Evolutionary conservation across 495 filamentous ascomycete species (phyloP).

Genomic region (Aspergillus indologenus): DNA sequence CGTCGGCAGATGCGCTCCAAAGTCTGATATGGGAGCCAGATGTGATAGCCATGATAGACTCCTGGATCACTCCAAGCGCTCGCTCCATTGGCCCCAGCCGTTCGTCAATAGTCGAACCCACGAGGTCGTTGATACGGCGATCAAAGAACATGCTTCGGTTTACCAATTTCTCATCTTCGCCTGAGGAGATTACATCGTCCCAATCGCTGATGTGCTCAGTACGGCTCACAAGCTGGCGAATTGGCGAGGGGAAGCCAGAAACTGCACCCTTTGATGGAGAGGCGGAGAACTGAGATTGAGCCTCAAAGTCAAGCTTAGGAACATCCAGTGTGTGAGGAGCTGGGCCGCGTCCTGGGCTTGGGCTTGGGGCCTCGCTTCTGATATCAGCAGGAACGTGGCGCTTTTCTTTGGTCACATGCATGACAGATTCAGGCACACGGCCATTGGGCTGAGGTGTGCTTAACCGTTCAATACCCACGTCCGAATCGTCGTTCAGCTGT

Average conservation of each 20-base stretch:
- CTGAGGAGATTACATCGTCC: constrained; percentile 80
- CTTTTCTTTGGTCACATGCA: constrained; percentile 51
- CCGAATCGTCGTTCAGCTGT: constrained; percentile 69
- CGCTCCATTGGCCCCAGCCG: constrained; percentile 76
- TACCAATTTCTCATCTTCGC: constrained; percentile 76
- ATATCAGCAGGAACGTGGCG: constrained; percentile 53
- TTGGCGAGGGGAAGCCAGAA: constrained; percentile 48
- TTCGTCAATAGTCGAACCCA: constrained; percentile 73
- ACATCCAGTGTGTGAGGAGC: constrained; percentile 43
- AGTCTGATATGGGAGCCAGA: constrained; percentile 36
- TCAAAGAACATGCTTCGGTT: constrained; percentile 79
- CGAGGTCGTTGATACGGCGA: constrained; percentile 77
- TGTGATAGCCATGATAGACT: constrained; percentile 54
- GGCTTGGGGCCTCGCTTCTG: constrained; percentile 72
- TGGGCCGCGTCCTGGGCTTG: constrained; percentile 62
- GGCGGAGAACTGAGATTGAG: constrained; percentile 36
- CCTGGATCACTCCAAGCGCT: constrained; percentile 70
- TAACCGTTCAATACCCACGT: constrained; percentile 65
- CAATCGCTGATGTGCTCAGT: constrained; percentile 79
- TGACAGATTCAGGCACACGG: constrained; percentile 33
- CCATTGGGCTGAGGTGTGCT: constrained; percentile 47
- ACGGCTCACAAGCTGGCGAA: constrained; percentile 64
- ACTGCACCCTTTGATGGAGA: constrained; percentile 39
- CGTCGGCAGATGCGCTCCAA: constrained; percentile 58
- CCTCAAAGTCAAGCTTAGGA: constrained; percentile 45